Conservation (phyloP, 179 eudicot species). For the Pouteria campechiana region DNA sequence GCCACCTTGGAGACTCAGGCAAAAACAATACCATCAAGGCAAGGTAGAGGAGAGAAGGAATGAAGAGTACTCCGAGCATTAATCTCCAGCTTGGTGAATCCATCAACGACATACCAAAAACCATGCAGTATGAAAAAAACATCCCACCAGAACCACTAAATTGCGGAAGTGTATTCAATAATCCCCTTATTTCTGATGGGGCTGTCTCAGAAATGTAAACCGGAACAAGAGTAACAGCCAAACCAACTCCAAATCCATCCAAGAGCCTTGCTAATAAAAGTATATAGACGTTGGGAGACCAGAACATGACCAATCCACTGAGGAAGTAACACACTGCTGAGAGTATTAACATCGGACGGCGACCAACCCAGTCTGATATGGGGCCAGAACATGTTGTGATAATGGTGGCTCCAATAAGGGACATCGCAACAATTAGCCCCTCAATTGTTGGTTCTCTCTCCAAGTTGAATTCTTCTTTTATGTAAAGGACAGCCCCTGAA, state of each 20-base stretch:
- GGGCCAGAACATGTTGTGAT: slow-evolving; percentile 65
- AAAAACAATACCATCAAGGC: slow-evolving; percentile 47
- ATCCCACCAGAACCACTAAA: slow-evolving; percentile 67
- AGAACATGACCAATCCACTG: slow-evolving; percentile 57
- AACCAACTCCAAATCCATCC: slow-evolving; percentile 82
- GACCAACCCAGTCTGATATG: slow-evolving; percentile 63
- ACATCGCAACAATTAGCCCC: slow-evolving; percentile 77
- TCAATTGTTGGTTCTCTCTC: slow-evolving; percentile 56
- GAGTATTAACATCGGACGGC: slow-evolving; percentile 66
- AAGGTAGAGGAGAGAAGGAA: slow-evolving; percentile 54
- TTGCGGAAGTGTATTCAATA: slow-evolving; percentile 75
- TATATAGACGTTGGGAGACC: slow-evolving; percentile 73
- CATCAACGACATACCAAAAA: slow-evolving; percentile 73
- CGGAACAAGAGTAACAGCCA: slow-evolving; percentile 70
- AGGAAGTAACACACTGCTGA: slow-evolving; percentile 53
- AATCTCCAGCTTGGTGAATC: slow-evolving; percentile 70
- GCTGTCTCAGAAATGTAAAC: slow-evolving; percentile 85
- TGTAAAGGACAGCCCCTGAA: slow-evolving; percentile 63
- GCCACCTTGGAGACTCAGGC: slow-evolving; percentile 98
- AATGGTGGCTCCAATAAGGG: slow-evolving; percentile 65
- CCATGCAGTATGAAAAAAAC: slow-evolving; percentile 72
- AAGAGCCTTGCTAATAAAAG: slow-evolving; percentile 60
- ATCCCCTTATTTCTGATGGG: slow-evolving; percentile 75
- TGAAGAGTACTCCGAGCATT: slow-evolving; percentile 66
- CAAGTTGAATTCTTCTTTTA: slow-evolving; percentile 63